Base-by-base conservation (phyloP, 805 yeast genomes). In the Nadsonia fulvescens region DNA sequence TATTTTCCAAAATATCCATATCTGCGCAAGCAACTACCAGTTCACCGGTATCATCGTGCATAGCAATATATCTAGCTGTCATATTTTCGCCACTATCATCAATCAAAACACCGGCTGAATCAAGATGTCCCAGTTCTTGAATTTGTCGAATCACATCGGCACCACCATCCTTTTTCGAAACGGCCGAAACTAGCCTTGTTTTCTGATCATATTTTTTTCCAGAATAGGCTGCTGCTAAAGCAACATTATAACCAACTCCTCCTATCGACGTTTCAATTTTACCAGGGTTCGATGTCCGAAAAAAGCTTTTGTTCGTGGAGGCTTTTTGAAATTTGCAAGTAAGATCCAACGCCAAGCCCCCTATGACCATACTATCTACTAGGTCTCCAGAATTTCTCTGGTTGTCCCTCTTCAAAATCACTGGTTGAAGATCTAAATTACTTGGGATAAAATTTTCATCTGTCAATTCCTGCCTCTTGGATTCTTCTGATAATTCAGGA, bases 161-260 rank as follows among this genome's bases (percentile, higher is more conserved):
- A 16, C 33, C 35, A 8, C 40, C 49, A 34, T 75, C 86, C n/a
- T 56, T 40, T 3, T 78, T 81, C 5, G n/a, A n/a, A n/a, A 78
- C 55, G 4, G 61, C 56, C 0, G 82, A 66, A 0, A 79, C 47
- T 16, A 78, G 55, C 12, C 62, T 50, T 1, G 53, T 37, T 0
- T 43, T 39, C 3, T 35, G 37, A 25, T 33, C 43, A 2, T 22
- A 20, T 5, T 11, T 29, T 29, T 21, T 35, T 15, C 42, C 49
- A 3, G 39, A 35, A 32, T 56, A 61, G 11, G 47, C 40, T 3
- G 74, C 55, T 0, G 89, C 86, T n/a, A 63, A 40, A 0, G 78
- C 70, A 9, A 81, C 70, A 39, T 82, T 81, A 44, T 63, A 70
- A 0, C 81, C 94, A 2, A 81, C 93, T 1, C 93, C 94, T 1